Base-by-base conservation (phyloP, 176 grass and related monocot genomes). In the Carex kokanica region DNA sequence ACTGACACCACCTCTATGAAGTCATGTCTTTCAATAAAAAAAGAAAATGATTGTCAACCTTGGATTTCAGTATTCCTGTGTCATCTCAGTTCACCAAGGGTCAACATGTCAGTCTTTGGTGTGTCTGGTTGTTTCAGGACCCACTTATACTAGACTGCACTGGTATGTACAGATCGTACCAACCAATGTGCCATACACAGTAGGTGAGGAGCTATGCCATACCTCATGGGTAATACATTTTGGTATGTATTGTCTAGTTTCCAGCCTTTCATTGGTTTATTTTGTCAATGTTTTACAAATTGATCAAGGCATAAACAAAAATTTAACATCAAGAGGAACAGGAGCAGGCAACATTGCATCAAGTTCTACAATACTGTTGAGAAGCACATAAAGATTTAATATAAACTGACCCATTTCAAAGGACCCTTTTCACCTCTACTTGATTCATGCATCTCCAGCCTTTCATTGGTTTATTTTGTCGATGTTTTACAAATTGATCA, bases 401-500 rank as follows among this genome's bases (percentile, higher is more conserved):
- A 51, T 64, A 36, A 88, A 88, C 92, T 84, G 13, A 98, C 95
- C 95, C 95, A 98, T 89, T 98, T 98, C 66, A 98, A 86, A 81
- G 95, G 95, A 15, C 95, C 92, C 84, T 86, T 83, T 11, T 91
- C 82, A 49, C 86, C 81, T 83, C 87, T 87, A 70, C 81, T 89
- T 47, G 72, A 84, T 80, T 90, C 66, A 79, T 98, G 95, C 89
- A 98, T 94, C 84, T 75, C 72, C 15, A 24, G 47, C 23, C 5
- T 29, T 54, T 23, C 32, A n/a, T 69, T 69, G 16, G 32, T 18
- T 75, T 54, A 13, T 15, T 21, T 29, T 75, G 21, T 54, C 23
- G 23, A 75, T 75, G 45, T 17, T 75, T 75, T 75, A 75, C 21
- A 75, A 29, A 75, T 54, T 14, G 14, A 2, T 31, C 38, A 12